Conservation (phyloP, 441 rosid species). For the Geranium incanum region DNA sequence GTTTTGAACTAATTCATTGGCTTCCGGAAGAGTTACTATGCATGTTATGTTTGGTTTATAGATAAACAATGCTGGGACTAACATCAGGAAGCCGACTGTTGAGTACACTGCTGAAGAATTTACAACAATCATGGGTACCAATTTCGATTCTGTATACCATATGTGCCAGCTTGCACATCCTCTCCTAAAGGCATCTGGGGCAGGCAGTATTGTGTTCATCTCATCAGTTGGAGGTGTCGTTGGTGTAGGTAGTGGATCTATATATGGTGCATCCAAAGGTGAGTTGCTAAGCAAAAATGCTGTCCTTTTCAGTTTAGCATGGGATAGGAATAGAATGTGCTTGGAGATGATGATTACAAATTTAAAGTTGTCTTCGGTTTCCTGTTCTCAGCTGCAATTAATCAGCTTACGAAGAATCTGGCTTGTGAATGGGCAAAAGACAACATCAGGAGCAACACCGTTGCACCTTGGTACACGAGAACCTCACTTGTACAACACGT, state of each 20-base stretch:
- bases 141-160: conserved; percentile 71
- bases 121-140: conserved; percentile 44
- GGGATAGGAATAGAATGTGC: not conserved
- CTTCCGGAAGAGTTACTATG: not conserved
- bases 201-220: conserved; percentile 63
- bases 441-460: conserved; percentile 67
- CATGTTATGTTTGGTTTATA: conserved; percentile 22
- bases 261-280: conserved; percentile 74
- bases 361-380: not conserved
- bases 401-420: conserved; percentile 70
- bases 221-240: conserved; percentile 65
- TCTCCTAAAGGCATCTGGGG: conserved; percentile 71
- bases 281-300: conserved; percentile 6
- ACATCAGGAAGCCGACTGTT: conserved; percentile 60
- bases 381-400: conserved; percentile 53
- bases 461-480: conserved; percentile 77
- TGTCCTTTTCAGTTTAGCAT: not conserved
- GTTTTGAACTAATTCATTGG: not conserved
- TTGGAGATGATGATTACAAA: not conserved
- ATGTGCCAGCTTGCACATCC: conserved; percentile 73
- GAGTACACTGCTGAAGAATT: conserved; percentile 60
- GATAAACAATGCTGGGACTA: conserved; percentile 85
- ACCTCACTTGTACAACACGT: conserved; percentile 70
- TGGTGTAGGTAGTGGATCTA: conserved; percentile 46
- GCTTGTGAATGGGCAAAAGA: conserved; percentile 94